Conservation (phyloP, 257 asterid genomes). For the Solanum appendiculatum region DNA sequence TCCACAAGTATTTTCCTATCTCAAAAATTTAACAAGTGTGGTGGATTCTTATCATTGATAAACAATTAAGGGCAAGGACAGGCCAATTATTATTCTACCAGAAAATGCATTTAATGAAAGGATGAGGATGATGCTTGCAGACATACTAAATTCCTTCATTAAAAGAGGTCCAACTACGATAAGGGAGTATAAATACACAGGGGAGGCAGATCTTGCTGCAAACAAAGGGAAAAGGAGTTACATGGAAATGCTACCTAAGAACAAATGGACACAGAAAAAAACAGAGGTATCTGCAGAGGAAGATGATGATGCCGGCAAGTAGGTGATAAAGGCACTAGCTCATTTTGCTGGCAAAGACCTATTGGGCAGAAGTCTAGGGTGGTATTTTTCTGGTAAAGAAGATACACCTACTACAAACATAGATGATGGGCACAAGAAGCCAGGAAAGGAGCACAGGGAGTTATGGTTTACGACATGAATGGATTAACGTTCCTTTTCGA, state of each 20-base stretch:
- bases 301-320: neutral
- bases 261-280: neutral
- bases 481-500: neutral
- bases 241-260: neutral
- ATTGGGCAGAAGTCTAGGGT: neutral
- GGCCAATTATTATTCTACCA: neutral
- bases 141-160: neutral
- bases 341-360: neutral
- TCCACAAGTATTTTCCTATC: neutral
- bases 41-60: neutral
- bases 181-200: neutral
- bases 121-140: neutral
- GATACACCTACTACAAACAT: neutral
- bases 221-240: neutral
- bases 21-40: neutral
- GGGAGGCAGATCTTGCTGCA: neutral
- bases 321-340: neutral
- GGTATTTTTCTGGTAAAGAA: neutral
- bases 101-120: neutral
- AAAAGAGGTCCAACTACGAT: neutral
- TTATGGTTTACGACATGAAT: neutral
- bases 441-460: neutral
- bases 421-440: neutral
- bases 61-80: neutral
- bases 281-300: neutral